Conservation (phyloP, 768 basidiomycete species). For the Sarcodon sp. region DNA sequence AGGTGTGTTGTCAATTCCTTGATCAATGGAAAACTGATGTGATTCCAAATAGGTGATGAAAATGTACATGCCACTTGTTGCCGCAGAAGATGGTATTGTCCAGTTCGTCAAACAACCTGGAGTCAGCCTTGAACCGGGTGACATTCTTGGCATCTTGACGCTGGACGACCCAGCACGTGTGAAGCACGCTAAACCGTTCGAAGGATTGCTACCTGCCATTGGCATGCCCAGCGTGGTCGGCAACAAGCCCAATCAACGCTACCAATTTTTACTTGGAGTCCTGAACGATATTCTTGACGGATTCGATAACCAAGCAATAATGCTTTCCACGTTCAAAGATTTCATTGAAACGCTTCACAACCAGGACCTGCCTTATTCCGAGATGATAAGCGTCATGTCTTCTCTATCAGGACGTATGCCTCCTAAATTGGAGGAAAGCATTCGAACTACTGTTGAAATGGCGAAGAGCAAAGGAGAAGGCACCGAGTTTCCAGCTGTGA, state of each 20-base stretch:
- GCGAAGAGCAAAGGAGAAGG: constrained; percentile 61
- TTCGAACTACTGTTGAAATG: constrained; percentile 66
- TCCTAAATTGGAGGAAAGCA: constrained; percentile 74
- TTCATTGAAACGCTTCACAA: constrained; percentile 74
- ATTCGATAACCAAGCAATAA: constrained; percentile 90
- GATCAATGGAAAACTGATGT: constrained; percentile 2
- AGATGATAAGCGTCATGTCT: constrained; percentile 73
- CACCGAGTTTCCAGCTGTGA: constrained; percentile 82
- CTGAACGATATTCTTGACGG: constrained; percentile 91
- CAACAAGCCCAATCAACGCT: constrained; percentile 82
- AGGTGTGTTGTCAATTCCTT: constrained; percentile 33
- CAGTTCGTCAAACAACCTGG: constrained; percentile 98
- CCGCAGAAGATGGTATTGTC: constrained; percentile 85
- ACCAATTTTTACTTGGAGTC: constrained; percentile 57
- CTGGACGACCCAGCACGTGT: constrained; percentile 94
- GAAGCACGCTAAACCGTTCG: constrained; percentile 97
- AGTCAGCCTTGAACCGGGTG: constrained; percentile 91
- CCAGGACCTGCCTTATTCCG: constrained; percentile 80
- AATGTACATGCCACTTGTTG: constrained; percentile 98
- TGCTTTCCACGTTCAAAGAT: constrained; percentile 79
- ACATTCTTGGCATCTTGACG: constrained; percentile 93
- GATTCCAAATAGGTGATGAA: constrained; percentile 67
- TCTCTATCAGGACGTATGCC: constrained; percentile 91
- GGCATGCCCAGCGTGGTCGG: constrained; percentile 80
- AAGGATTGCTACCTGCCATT: constrained; percentile 82